Evolutionary conservation across 1,284 basidiomycete genomes (phyloP), one percentile per base, ranked within the genome.

Genomic region (Amylostereum areolatum): DNA sequence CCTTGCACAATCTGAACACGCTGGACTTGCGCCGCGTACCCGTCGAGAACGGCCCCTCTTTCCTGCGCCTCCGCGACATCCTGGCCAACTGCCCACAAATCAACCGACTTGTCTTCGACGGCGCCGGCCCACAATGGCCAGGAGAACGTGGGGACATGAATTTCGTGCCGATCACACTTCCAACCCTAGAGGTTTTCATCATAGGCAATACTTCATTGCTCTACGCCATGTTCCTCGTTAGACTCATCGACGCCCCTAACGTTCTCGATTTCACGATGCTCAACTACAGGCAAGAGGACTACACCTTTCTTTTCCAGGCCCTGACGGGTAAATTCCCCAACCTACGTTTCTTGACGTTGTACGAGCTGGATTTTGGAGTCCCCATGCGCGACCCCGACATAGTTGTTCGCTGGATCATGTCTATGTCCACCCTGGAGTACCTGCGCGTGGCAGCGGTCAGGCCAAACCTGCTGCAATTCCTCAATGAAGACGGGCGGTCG

Each of bases 201-300:
- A 55, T 85, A 12, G 78, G 78, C 12, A 76, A 81, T 58, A 73
- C 80, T 62, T 72, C 61, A 51, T 57, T 71, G 37, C 40, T 55
- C 2, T 81, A 75, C 59, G 73, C 70, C n/a, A 56, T 66, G 45
- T 75, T 68, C 57, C 55, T 78, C 48, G 56, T 77, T 36, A 59
- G 65, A 24, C 72, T 73, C 41, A 64, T 86, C 47, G 54, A 62
- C 27, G 77, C 79, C 4, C 81, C 81, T 8, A 67, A 73, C 45
- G 59, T 83, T 35, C 68, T 68, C 51, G 77, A 79, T 54, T 61
- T 85, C 33, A 77, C 75, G 9, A 57, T 85, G 25, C 72, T 77
- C 70, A 71, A 70, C 52, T 59, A 83, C 52, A 59, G 55, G 5
- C 73, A 72, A 33, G 63, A 70, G 31, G 74, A 84, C 59, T 81